Evolutionary conservation across 352 stramenopile genomes (phyloP), one percentile per base, ranked within the genome.

Genomic region (Globisporangium recalcitrans): DNA sequence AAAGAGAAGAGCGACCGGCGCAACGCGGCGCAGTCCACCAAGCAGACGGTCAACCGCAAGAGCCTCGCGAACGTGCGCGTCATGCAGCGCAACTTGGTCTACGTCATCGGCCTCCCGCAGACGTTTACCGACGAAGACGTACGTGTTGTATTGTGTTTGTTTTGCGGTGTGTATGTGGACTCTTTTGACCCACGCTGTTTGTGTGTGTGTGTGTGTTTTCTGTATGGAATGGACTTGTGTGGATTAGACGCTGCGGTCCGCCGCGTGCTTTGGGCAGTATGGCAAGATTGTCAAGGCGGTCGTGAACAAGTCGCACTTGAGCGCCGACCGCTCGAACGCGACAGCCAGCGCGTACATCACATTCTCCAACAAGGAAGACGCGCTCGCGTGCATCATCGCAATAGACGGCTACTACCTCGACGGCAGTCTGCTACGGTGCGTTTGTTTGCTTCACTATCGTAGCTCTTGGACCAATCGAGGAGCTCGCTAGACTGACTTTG

Each of bases 81-180:
- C 22, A 93, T 98, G 73, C 93, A 98, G 70, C 83, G 90, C 24
- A 98, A 98, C 69, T 66, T 98, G 11, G 93, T 98, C n/a, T 98
- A 98, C 76, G 82, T 97, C 48, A 96, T 98, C 52, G 94, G 94
- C 0, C 72, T 98, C 21, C 88, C 91, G 44, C 74, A 88, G 34
- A 79, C 74, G 38, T 92, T 96, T 47, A 82, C 93, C 1, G 77
- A 93, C 46, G 88, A 97, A 58, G 79, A 91, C 7, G 78, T 90
- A 62, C 27, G 55, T 56, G 34, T 29, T 29, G 8, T 40, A n/a
- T 34, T 53, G 46, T n/a, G n/a, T n/a, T n/a, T 3, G 29, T 3
- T 22, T 27, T 3, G 48, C 32, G 34, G 1, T 46, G 22, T 53
- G 46, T 34, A 24, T 16, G 36, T 26, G 4, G 19, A 21, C 27